Conservation (phyloP, 1,139 yeast species). For the Taiozyma sp. region DNA sequence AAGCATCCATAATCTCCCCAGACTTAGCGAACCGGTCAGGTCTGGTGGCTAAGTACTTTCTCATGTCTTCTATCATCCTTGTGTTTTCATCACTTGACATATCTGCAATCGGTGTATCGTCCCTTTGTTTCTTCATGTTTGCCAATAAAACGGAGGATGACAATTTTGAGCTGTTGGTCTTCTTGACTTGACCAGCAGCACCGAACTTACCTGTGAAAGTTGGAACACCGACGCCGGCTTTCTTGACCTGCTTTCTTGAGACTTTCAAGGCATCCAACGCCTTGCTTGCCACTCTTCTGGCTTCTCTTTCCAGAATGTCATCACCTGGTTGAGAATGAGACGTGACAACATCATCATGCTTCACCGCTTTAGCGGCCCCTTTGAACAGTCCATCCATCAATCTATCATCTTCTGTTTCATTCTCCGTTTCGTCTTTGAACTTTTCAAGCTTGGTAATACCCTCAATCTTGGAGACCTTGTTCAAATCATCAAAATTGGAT, state of each 20-base stretch:
- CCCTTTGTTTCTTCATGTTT: slow-evolving; percentile 17
- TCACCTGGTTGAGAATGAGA: slow-evolving; percentile 47
- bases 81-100: slow-evolving; percentile 26
- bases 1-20: slow-evolving; percentile 47
- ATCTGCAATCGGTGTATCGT: slow-evolving; percentile 3
- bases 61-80: slow-evolving; percentile 33
- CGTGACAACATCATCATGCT: slow-evolving; percentile 77
- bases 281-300: slow-evolving; percentile 66
- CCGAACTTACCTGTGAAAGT: slow-evolving; percentile 98
- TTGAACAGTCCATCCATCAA: slow-evolving; percentile 75
- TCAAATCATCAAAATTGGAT: slow-evolving; percentile 49
- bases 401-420: slow-evolving; percentile 45
- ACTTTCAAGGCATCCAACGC: slow-evolving; percentile 72
- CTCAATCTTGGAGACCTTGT: slow-evolving; percentile 44
- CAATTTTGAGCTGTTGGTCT: slow-evolving; percentile 3
- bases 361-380: slow-evolving; percentile 56
- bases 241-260: slow-evolving; percentile 62
- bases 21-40: slow-evolving; percentile 49
- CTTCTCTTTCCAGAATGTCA: slow-evolving; percentile 68
- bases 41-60: slow-evolving; percentile 31
- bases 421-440: slow-evolving; percentile 43
- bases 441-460: slow-evolving; percentile 43
- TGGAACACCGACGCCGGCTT: slow-evolving; percentile 73
- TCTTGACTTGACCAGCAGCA: slow-evolving; percentile 56
- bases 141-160: slow-evolving; percentile 20